These are phyloP conservation scores for Wickerhamiella kurtzmanii DNA, from an alignment of 805 yeast genomes.

Conservation along the genomic window DNA sequence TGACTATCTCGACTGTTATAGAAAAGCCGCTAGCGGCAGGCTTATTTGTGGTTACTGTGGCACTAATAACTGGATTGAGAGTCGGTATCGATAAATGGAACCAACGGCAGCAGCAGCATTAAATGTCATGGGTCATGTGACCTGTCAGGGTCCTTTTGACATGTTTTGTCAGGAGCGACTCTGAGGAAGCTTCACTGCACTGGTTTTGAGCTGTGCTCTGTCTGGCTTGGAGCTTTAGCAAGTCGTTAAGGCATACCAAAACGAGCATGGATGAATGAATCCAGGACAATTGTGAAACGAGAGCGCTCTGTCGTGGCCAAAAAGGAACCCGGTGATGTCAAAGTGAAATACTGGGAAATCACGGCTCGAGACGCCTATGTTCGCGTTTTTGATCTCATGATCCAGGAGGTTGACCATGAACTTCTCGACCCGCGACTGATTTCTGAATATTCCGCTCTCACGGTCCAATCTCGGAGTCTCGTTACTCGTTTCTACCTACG, in stretches of 20 bases:
- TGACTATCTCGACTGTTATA: conserved; percentile 24
- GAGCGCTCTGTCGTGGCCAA: neutral
- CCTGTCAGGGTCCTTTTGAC: neutral
- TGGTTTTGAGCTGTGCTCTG: no score
- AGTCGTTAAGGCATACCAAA: no score
- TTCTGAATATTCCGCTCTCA: conserved; percentile 4
- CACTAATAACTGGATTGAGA: neutral
- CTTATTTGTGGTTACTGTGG: neutral
- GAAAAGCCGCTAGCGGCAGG: conserved; percentile 22
- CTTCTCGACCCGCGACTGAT: conserved; percentile 7
- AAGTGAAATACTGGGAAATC: conserved; percentile 15
- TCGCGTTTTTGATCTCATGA: conserved; percentile 15
- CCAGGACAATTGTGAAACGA: neutral
- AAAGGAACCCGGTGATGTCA: neutral
- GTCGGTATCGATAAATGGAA: neutral
- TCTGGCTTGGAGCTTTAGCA: no score
- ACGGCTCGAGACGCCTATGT: conserved; percentile 18
- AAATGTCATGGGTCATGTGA: neutral
- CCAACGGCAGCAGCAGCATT: no score
- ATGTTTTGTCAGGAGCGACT: neutral
- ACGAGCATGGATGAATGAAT: neutral
- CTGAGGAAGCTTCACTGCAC: no score
- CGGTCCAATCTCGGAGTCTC: conserved; percentile 12
- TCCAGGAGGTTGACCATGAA: conserved; percentile 14
- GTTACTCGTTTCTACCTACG: conserved; percentile 17